Conservation (phyloP, 768 basidiomycete species). For the Ramaria rubella region DNA sequence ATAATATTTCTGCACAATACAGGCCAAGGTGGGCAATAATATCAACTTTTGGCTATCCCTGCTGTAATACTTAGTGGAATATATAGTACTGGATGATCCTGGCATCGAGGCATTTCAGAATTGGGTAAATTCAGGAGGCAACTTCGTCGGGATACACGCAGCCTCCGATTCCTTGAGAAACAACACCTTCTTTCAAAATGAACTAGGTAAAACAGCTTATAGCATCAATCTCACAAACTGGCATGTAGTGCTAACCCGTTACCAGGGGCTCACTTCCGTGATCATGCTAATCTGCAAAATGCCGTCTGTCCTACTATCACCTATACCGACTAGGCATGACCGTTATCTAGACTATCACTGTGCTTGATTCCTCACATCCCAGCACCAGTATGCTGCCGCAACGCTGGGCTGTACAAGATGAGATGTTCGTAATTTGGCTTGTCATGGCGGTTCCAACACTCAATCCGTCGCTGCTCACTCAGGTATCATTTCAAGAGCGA, state of each 20-base stretch:
- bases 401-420: conserved; percentile 49
- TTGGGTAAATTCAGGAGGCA: conserved; percentile 63
- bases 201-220: conserved; percentile 39
- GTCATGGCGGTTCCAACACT: conserved; percentile 10
- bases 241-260: background rate
- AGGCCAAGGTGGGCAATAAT: conserved; percentile 50
- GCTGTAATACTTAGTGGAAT: background rate
- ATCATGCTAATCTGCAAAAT: conserved; percentile 58
- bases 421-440: conserved; percentile 45
- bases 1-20: conserved; percentile 65
- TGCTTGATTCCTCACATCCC: conserved; percentile 52
- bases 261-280: conserved; percentile 61
- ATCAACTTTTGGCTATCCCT: background rate
- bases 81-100: conserved; percentile 50
- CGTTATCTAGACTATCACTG: conserved; percentile 45
- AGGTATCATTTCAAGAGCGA: conserved; percentile 36
- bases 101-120: conserved; percentile 57
- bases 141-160: conserved; percentile 64
- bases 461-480: background rate
- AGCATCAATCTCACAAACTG: conserved; percentile 5
- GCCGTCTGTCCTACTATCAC: conserved; percentile 37
- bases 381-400: conserved; percentile 50
- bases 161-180: conserved; percentile 55
- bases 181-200: conserved; percentile 48
- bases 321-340: background rate